Conservation (phyloP, 352 stramenopile genomes). For the Pythium graminicola region DNA sequence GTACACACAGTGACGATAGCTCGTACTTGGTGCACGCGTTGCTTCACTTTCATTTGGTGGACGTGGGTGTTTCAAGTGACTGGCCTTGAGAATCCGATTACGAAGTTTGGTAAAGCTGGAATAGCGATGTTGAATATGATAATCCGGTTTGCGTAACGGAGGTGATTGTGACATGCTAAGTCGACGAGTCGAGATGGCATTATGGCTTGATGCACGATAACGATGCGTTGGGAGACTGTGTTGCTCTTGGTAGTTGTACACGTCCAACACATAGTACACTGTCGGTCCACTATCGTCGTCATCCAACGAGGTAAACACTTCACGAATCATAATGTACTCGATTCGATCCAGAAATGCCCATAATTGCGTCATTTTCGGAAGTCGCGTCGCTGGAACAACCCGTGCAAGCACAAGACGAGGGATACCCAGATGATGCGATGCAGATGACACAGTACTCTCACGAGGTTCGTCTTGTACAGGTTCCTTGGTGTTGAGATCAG, state of each 20-base stretch:
- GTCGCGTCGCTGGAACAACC: slow-evolving; percentile 37
- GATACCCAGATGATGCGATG: slow-evolving; percentile 18
- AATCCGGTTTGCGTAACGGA: slow-evolving; percentile 31
- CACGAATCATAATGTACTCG: slow-evolving; percentile 50
- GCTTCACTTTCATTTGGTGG: slow-evolving; percentile 9
- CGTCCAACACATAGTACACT: slow-evolving; percentile 51
- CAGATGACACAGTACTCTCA: not conserved
- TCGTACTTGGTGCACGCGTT: slow-evolving; percentile 21
- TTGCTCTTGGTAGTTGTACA: slow-evolving; percentile 46
- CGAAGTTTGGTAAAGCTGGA: slow-evolving; percentile 53
- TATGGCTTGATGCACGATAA: not conserved
- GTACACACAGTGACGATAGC: slow-evolving; percentile 13
- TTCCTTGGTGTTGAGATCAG: not conserved
- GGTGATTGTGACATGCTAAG: not conserved
- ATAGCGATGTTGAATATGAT: slow-evolving; percentile 59
- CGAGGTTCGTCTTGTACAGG: not conserved
- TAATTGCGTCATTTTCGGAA: slow-evolving; percentile 47
- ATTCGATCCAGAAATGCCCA: slow-evolving; percentile 52
- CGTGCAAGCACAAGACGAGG: slow-evolving; percentile 35
- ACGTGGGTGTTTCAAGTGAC: slow-evolving; percentile 32
- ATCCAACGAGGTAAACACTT: slow-evolving; percentile 34
- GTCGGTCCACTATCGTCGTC: slow-evolving; percentile 27
- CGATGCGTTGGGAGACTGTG: slow-evolving; percentile 27
- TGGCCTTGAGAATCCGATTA: slow-evolving; percentile 35
- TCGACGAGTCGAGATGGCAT: not conserved